Conservation (phyloP, 2,329 filamentous ascomycete species). For the Paecilomyces dactylethromorphus region DNA sequence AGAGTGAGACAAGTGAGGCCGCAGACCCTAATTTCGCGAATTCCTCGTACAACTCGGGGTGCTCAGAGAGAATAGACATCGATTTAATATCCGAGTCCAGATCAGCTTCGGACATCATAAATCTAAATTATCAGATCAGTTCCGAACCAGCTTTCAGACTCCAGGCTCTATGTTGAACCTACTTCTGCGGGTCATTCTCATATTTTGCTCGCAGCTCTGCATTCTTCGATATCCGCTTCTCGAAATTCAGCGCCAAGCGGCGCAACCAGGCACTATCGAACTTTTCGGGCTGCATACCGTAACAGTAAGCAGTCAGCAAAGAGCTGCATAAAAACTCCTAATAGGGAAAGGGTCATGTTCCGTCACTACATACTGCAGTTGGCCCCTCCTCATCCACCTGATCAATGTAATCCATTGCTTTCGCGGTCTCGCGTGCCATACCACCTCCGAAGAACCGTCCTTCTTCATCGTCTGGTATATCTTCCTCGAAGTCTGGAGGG, state of each 20-base stretch:
- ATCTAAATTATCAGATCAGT: constrained; percentile 25
- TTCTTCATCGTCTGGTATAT: constrained; percentile 71
- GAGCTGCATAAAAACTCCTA: not conserved
- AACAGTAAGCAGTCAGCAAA: constrained; percentile 12
- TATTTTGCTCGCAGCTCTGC: constrained; percentile 80
- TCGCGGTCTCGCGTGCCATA: constrained; percentile 70
- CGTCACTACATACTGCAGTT: constrained; percentile 28
- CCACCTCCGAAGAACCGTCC: constrained; percentile 94
- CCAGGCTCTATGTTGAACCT: constrained; percentile 10
- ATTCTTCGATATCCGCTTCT: constrained; percentile 87
- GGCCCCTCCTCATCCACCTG: constrained; percentile 50
- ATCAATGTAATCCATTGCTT: constrained; percentile 85
- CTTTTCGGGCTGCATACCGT: constrained; percentile 53
- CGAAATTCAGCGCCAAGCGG: constrained; percentile 73
- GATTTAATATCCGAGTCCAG: constrained; percentile 82
- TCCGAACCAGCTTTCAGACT: not conserved
- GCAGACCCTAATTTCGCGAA: constrained; percentile 70
- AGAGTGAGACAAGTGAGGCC: constrained; percentile 66
- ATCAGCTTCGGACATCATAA: constrained; percentile 82
- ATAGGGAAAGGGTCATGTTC: not conserved
- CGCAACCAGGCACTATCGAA: constrained; percentile 81
- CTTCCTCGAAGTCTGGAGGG: constrained; percentile 52
- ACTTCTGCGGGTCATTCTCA: constrained; percentile 71
- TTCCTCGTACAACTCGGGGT: constrained; percentile 74
- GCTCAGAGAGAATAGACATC: constrained; percentile 79